phyloP scores from a whole-genome alignment of 768 basidiomycete species.

The Boletus speciosus region DNA sequence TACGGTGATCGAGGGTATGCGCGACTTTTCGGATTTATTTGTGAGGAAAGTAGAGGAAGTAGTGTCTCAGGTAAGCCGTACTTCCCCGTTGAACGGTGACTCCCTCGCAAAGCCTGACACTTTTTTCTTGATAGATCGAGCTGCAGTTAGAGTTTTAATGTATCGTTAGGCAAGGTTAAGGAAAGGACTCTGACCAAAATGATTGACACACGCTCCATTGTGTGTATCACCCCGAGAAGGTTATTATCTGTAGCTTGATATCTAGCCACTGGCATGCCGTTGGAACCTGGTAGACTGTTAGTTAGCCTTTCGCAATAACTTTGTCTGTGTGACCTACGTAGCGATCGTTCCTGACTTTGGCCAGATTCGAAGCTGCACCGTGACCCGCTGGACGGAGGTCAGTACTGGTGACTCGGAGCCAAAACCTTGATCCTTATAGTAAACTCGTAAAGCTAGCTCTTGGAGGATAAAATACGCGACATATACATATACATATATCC shows the following conservation, averaged over 20 bases:
- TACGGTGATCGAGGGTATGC: conserved; percentile 10
- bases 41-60: conserved; percentile 11
- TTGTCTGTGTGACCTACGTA: too few relatives aligned
- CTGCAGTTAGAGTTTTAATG: conserved; percentile 2
- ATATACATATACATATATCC: too few relatives aligned
- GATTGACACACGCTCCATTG: too few relatives aligned
- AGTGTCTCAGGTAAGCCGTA: conserved; percentile 3
- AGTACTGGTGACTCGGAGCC: neutral
- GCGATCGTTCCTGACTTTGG: neutral
- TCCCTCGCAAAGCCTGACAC: neutral
- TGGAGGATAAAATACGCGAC: too few relatives aligned
- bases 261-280: too few relatives aligned
- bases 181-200: too few relatives aligned
- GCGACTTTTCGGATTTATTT: conserved; percentile 7
- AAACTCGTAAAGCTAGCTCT: too few relatives aligned
- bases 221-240: neutral
- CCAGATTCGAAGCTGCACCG: neutral
- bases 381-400: neutral
- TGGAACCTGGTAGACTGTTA: neutral
- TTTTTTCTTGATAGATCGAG: neutral
- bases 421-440: neutral
- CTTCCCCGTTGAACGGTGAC: neutral
- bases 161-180: too few relatives aligned
- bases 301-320: too few relatives aligned
- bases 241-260: too few relatives aligned